Evolutionary conservation across 2,329 filamentous ascomycete genomes (phyloP).

Genomic region (Atkinsonella texensis): DNA sequence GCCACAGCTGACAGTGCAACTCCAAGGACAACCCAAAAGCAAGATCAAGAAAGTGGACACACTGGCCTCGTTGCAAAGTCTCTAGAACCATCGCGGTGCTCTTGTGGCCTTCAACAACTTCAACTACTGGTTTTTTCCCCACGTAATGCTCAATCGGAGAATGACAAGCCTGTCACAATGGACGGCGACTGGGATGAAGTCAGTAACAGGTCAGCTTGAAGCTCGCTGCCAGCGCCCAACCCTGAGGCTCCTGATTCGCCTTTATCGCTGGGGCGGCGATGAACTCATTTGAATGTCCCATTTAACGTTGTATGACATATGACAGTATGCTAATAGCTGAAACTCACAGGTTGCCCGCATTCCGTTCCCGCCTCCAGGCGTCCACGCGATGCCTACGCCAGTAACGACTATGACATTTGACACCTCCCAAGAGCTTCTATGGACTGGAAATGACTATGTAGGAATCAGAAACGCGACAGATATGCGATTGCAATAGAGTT

Average conservation of each 20-base stretch:
- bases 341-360: constrained; percentile 60
- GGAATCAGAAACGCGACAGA: constrained; percentile 18
- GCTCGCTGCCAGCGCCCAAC: neutral
- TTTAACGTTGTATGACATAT: neutral
- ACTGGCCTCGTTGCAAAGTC: constrained; percentile 1
- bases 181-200: constrained; percentile 60
- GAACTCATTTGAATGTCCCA: neutral
- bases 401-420: constrained; percentile 83
- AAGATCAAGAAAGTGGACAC: neutral
- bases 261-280: neutral
- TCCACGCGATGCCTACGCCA: constrained; percentile 56
- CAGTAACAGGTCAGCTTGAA: constrained; percentile 15
- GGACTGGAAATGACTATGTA: constrained; percentile 87
- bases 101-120: constrained; percentile 1
- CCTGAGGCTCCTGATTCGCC: neutral
- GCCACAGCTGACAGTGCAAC: neutral
- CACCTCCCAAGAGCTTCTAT: constrained; percentile 76
- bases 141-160: constrained; percentile 23
- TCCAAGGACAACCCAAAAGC: neutral
- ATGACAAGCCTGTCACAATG: constrained; percentile 37
- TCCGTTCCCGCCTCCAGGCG: constrained; percentile 64
- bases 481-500: neutral
- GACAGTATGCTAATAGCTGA: constrained; percentile 3
- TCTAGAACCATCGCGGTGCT: constrained; percentile 5
- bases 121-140: constrained; percentile 5